phyloP scores from a whole-genome alignment of 441 rosid species.

The Geranium incanum region DNA sequence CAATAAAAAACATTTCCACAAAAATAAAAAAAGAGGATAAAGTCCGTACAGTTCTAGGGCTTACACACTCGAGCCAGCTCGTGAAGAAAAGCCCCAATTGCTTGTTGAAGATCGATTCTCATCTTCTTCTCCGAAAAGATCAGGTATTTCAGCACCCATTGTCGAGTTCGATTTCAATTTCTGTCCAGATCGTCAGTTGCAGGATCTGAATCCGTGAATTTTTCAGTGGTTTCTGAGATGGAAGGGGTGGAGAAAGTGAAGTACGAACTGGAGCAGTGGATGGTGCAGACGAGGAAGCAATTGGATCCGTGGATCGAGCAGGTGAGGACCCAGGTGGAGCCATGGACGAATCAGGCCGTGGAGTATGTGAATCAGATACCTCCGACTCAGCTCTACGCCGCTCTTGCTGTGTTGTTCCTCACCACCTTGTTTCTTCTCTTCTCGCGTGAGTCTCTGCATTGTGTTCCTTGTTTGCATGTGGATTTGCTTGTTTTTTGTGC shows the following conservation, averaged over 20 bases:
- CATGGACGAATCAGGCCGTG: conserved; percentile 29
- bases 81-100: not conserved
- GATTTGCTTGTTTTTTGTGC: not conserved
- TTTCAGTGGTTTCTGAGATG: not conserved
- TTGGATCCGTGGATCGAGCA: not conserved
- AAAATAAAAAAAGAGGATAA: not conserved
- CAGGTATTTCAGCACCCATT: not conserved
- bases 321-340: conserved; percentile 22
- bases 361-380: conserved; percentile 48
- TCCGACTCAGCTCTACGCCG: conserved; percentile 55
- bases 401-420: conserved; percentile 43
- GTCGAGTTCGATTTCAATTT: not conserved
- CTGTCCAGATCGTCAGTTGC: not conserved
- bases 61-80: not conserved
- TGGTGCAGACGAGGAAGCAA: conserved; percentile 5
- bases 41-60: not conserved
- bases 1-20: not conserved
- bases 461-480: not conserved
- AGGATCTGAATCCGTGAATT: not conserved
- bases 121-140: not conserved
- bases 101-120: not conserved
- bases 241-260: conserved; percentile 5
- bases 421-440: conserved; percentile 48
- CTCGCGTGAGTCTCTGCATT: not conserved
- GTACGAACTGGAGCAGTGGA: conserved; percentile 3